Conservation (phyloP, 179 eudicot genomes). For the Monotropa hypopitys region DNA sequence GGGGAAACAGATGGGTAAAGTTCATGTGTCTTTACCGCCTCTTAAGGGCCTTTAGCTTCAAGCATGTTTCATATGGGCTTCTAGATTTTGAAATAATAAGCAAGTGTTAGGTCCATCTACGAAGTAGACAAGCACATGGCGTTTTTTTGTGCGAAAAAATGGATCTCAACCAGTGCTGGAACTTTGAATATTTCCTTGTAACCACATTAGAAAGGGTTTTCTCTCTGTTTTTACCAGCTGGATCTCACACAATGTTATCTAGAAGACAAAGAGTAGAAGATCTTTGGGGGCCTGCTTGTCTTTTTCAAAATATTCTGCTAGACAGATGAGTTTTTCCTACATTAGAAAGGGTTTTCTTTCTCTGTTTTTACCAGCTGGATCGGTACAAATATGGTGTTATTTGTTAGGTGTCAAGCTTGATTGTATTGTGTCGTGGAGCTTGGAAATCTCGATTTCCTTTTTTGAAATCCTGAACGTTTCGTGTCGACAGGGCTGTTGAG, state of each 20-base stretch:
- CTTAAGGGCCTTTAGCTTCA: slow-evolving; percentile 26
- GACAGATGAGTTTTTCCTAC: background rate
- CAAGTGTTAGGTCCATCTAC: slow-evolving; percentile 14
- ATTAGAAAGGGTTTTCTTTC: background rate
- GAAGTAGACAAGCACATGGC: slow-evolving; percentile 23
- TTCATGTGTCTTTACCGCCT: slow-evolving; percentile 25
- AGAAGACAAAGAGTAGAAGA: background rate
- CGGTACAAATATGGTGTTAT: no score
- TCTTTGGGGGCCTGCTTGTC: background rate
- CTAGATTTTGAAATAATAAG: background rate
- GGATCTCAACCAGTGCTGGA: slow-evolving; percentile 9
- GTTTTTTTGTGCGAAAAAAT: background rate
- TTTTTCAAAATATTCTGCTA: background rate
- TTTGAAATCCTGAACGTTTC: no score
- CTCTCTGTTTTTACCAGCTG: no score
- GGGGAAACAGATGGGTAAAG: slow-evolving; percentile 8
- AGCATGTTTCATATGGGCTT: slow-evolving; percentile 3
- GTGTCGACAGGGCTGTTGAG: no score
- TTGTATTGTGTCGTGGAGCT: no score
- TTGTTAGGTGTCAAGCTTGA: background rate
- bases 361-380: no score
- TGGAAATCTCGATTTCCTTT: no score
- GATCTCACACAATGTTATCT: background rate
- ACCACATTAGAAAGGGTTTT: no score
- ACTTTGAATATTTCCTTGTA: background rate